A percentile compares a stretch with the other conserved stretches of the same genome.
Conservation (phyloP, 768 basidiomycete species). For the Tulasnella calospora region DNA sequence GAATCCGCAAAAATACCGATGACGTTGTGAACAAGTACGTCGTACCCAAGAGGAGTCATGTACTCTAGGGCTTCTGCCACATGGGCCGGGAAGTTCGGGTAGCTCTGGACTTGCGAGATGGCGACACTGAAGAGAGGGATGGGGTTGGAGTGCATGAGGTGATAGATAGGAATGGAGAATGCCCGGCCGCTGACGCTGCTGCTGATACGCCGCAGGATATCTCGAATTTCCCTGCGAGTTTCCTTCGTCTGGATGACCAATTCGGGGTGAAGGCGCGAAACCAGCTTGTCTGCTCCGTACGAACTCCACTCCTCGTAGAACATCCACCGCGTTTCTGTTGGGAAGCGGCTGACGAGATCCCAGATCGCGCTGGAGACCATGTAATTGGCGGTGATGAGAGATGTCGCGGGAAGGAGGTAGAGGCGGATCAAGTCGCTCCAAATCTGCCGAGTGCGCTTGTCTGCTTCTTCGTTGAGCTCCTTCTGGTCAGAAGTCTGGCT, state of each 20-base stretch:
- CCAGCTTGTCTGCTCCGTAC: constrained; percentile 50
- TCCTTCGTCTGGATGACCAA: constrained; percentile 74
- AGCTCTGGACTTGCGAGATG: constrained; percentile 91
- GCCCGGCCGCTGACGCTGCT: constrained; percentile 60
- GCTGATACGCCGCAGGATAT: constrained; percentile 65
- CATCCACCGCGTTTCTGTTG: constrained; percentile 75
- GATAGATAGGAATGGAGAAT: constrained; percentile 82
- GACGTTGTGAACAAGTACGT: constrained; percentile 82
- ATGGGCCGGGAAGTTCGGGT: constrained; percentile 86
- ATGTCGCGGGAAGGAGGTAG: constrained; percentile 80
- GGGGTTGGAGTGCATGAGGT: constrained; percentile 91
- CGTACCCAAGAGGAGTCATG: constrained; percentile 89
- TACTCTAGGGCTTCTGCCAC: constrained; percentile 86
- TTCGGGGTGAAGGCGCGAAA: constrained; percentile 52
- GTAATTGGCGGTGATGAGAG: constrained; percentile 78
- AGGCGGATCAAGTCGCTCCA: constrained; percentile 79
- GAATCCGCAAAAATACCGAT: constrained; percentile 85
- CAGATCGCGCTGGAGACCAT: constrained; percentile 89
- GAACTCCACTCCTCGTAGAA: constrained; percentile 96
- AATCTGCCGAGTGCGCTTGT: constrained; percentile 39
- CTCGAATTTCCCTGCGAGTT: constrained; percentile 82
- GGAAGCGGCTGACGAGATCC: constrained; percentile 77
- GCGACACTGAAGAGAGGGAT: constrained; percentile 84
- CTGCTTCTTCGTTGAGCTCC: constrained; percentile 12
- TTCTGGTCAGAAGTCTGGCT: constrained; percentile 22